Conservation (phyloP, 768 basidiomycete genomes). For the Rickenella mellea region DNA sequence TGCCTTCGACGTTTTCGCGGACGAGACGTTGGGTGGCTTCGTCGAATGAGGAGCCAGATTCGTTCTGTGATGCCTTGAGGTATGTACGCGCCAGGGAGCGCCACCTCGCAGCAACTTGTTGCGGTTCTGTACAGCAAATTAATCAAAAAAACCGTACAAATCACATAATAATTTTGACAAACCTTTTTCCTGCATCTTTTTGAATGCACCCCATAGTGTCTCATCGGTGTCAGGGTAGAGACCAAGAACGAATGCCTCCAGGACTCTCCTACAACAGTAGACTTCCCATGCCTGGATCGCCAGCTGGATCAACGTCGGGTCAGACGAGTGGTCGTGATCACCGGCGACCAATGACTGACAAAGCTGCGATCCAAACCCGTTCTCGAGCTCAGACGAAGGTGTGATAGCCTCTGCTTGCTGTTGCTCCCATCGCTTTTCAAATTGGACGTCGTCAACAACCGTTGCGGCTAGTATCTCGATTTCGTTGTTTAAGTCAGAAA, state of each 20-base stretch:
- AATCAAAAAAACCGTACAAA: background rate
- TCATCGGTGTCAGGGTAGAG: conserved; percentile 19
- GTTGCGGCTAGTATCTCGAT: background rate
- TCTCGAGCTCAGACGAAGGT: no score
- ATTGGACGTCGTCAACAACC: background rate
- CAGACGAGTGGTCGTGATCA: conserved; percentile 18
- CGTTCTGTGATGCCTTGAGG: background rate
- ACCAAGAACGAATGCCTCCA: conserved; percentile 24
- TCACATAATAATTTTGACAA: conserved; percentile 1
- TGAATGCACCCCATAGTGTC: conserved; percentile 18
- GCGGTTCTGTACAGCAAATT: conserved; percentile 18
- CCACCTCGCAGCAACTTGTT: conserved; percentile 26
- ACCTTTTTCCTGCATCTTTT: conserved; percentile 22
- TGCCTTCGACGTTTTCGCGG: background rate
- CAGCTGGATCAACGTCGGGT: conserved; percentile 25
- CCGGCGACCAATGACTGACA: background rate
- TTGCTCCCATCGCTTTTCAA: background rate
- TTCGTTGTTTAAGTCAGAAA: background rate
- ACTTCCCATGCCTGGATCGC: conserved; percentile 29
- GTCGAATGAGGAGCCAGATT: no score
- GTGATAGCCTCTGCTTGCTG: background rate
- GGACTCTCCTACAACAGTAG: conserved; percentile 19
- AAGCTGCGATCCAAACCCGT: no score
- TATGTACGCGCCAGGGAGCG: conserved; percentile 14
- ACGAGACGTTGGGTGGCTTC: background rate